These are phyloP conservation scores for Phragmites australis DNA, from an alignment of 176 grass and related monocot species.

Conservation along the genomic window DNA sequence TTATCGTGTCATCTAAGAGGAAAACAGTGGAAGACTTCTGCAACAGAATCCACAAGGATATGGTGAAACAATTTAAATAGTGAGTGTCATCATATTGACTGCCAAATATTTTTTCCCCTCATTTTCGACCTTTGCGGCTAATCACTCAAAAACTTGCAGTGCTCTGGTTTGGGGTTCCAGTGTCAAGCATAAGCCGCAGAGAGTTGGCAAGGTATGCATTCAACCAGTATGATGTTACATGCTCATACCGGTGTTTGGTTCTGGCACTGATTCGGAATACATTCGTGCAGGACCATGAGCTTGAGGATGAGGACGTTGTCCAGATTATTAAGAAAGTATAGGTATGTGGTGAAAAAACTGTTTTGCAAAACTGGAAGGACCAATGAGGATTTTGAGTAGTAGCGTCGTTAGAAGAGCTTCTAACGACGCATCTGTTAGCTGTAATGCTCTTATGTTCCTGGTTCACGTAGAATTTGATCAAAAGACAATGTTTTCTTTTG, in stretches of 20 bases:
- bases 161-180: constrained; percentile 97
- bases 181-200: constrained; percentile 93
- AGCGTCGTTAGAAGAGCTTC: background rate
- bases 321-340: constrained; percentile 98
- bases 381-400: constrained; percentile 29
- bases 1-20: constrained; percentile 79
- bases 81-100: constrained; percentile 34
- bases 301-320: constrained; percentile 96
- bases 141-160: constrained; percentile 42
- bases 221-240: background rate
- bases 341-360: background rate
- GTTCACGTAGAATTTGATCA: background rate
- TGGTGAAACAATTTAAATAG: constrained; percentile 97
- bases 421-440: background rate
- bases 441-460: background rate
- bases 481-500: constrained; percentile 15
- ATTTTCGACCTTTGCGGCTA: background rate
- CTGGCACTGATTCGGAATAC: background rate
- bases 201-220: constrained; percentile 85
- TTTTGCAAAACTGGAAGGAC: constrained; percentile 24
- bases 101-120: background rate
- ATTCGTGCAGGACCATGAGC: constrained; percentile 77
- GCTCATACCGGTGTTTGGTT: background rate
- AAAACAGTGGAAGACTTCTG: constrained; percentile 95
- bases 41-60: constrained; percentile 90